Base-by-base conservation (phyloP, 164 flowering plant genomes). In the Tinospora cordifolia region DNA sequence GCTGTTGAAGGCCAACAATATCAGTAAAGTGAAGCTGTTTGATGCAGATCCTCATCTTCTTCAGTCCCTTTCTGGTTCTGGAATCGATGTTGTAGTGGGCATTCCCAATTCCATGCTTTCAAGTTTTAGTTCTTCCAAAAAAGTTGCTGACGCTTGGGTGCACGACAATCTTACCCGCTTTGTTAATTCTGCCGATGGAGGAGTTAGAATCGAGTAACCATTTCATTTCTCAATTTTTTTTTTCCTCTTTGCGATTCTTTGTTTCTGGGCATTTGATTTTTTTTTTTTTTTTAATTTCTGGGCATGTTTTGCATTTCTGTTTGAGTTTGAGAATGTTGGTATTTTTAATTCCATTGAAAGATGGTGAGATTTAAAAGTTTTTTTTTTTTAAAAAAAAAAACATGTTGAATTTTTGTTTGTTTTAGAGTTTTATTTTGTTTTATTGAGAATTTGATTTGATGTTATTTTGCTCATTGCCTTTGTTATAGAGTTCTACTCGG, bases 91-190 rank as follows among this genome's bases (percentile, higher is more conserved):
- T 64, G 84, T 86, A 34, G 82, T 91, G 8, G 97, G 90, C 66
- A 83, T 93, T 68, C 96, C 97, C 1, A 90, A 93, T 74, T 78
- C 81, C 21, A 76, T 88, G 90, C 94, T 93, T 46, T 80, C 69
- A 65, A 68, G 72, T 76, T 74, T 93, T 40, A 91, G 84, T 78
- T 78, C 91, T 34, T 90, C 97, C 19, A 68, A 73, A 65, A 87
- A 87, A 75, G 87, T 81, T 27, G 97, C 98, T 0, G 79, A 79
- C 66, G 79, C 78, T 65, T 91, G 97, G 97, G 94, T 93, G 30
- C 98, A 93, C 69, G 92, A 93, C 65, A 90, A 93, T 79, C 88
- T 90, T 67, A 86, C 94, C 39, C 88, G 96, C 27, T 88, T 84
- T 71, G 40, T 82, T 67, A 79, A 86, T 24, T 69, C 68, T 77